Percentiles rank a stretch among this genome's conserved stretches.
These are phyloP conservation scores for Emmonsiellopsis sp. DNA, from an alignment of 2,329 filamentous ascomycete species.

Conservation along the genomic window DNA sequence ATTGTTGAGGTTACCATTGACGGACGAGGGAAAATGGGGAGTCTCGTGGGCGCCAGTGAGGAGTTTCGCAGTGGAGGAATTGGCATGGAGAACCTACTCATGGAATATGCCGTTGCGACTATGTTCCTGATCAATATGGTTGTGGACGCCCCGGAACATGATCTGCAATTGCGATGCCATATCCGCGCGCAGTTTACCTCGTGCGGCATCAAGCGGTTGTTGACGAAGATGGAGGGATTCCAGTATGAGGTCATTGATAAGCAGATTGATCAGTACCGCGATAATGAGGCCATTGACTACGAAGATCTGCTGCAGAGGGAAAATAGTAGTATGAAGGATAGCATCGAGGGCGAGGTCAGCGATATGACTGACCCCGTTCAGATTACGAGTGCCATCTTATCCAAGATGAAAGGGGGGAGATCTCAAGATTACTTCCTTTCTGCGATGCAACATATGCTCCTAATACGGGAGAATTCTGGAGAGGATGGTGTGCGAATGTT, in stretches of 20 bases:
- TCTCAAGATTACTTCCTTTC: constrained; percentile 95
- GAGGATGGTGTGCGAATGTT: constrained; percentile 93
- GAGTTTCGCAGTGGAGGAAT: constrained; percentile 93
- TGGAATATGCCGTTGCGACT: constrained; percentile 96
- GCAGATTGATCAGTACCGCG: constrained; percentile 86
- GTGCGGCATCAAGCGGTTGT: constrained; percentile 86
- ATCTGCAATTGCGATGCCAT: constrained; percentile 85
- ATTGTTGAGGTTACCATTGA: constrained; percentile 95
- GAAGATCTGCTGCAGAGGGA: constrained; percentile 93
- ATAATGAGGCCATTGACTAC: constrained; percentile 95
- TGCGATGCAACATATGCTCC: constrained; percentile 84
- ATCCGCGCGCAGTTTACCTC: constrained; percentile 93
- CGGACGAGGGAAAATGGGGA: constrained; percentile 97
- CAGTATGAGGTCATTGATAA: constrained; percentile 98
- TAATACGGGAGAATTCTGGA: constrained; percentile 83
- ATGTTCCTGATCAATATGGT: constrained; percentile 95
- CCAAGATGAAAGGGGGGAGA: constrained; percentile 70
- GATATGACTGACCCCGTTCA: constrained; percentile 88
- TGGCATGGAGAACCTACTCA: constrained; percentile 95
- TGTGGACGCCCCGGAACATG: constrained; percentile 79
- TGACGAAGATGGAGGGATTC: constrained; percentile 96
- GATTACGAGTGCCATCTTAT: constrained; percentile 88
- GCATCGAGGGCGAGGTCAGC: constrained; percentile 73
- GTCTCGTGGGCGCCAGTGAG: constrained; percentile 90
- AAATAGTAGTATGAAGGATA: constrained; percentile 82